These are phyloP conservation scores for Solanum lignicaule DNA, from an alignment of 257 asterid genomes.

Conservation along the genomic window DNA sequence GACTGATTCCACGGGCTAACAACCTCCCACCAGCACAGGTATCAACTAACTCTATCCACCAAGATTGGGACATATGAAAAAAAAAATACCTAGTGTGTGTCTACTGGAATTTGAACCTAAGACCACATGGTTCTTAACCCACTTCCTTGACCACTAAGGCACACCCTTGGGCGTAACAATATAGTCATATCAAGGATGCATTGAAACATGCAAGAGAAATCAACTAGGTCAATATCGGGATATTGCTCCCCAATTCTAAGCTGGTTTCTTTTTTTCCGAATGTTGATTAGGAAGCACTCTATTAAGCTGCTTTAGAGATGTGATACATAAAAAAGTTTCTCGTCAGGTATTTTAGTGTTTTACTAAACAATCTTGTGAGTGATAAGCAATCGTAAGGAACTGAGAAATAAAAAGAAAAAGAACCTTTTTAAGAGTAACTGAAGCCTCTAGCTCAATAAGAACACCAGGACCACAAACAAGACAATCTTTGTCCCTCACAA, in stretches of 20 bases:
- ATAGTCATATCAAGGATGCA: neutral
- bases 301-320: neutral
- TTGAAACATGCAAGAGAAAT: neutral
- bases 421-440: constrained; percentile 73
- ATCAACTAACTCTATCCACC: neutral
- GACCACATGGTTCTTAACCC: neutral
- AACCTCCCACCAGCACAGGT: neutral
- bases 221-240: neutral
- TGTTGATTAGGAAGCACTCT: neutral
- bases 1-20: neutral
- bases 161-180: neutral
- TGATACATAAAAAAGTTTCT: neutral
- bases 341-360: neutral
- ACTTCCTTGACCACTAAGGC: neutral
- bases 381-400: neutral
- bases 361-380: neutral
- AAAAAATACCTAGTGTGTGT: neutral
- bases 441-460: constrained; percentile 74
- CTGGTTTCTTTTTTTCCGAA: neutral
- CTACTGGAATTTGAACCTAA: neutral
- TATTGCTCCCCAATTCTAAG: neutral
- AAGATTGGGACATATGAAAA: neutral
- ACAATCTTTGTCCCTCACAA: constrained; percentile 73
- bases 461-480: constrained; percentile 98
- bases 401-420: constrained; percentile 4